phyloP scores from a whole-genome alignment of 1,284 basidiomycete species.

The Hemileia vastatrix region DNA sequence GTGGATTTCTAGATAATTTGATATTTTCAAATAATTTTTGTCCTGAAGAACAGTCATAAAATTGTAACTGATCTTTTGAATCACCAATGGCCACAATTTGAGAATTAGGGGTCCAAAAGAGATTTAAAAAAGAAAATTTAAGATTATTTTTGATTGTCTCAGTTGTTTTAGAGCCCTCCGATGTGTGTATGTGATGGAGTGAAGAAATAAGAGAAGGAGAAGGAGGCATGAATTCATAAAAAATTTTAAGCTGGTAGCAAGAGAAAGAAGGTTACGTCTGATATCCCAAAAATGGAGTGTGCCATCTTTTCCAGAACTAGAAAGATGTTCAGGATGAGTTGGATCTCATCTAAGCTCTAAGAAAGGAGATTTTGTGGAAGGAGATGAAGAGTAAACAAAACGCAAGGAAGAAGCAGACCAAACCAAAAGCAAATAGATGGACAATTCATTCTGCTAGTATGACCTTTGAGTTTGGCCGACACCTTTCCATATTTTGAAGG shows the following conservation, averaged over 20 bases:
- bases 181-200: neutral
- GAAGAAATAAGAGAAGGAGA: too few species aligned
- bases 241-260: neutral
- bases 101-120: conserved; percentile 12
- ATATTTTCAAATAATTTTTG: conserved; percentile 7
- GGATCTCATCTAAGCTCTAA: conserved; percentile 31
- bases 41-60: conserved; percentile 2
- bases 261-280: neutral
- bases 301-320: conserved; percentile 32
- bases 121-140: conserved; percentile 10
- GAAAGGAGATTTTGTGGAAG: too few species aligned
- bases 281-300: conserved; percentile 39
- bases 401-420: neutral
- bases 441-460: conserved; percentile 36
- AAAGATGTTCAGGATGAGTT: conserved; percentile 31
- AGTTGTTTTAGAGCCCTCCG: conserved; percentile 12
- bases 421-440: conserved; percentile 11
- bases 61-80: conserved; percentile 10
- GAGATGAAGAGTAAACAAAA: neutral
- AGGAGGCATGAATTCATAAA: neutral
- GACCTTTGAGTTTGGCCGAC: conserved; percentile 34
- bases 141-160: conserved; percentile 9
- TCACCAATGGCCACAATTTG: conserved; percentile 11
- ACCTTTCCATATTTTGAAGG: conserved; percentile 35
- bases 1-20: conserved; percentile 6